Percentiles rank a stretch among this genome's conserved stretches.
These are phyloP conservation scores for Verbascum thapsus DNA, from an alignment of 257 asterid species.

Conservation along the genomic window DNA sequence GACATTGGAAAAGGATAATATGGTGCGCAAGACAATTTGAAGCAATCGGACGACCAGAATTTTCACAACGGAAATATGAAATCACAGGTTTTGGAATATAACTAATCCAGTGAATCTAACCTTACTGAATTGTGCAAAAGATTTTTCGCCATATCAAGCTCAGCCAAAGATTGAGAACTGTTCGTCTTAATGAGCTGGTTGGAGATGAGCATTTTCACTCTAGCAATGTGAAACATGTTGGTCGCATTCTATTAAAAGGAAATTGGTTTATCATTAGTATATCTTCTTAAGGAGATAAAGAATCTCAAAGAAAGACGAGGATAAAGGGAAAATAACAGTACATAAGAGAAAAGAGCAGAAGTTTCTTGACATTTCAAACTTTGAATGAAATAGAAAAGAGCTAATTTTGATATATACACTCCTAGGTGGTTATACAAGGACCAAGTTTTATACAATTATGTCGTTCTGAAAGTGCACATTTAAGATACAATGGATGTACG, in stretches of 20 bases:
- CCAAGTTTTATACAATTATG: conserved; percentile 6
- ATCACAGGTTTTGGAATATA: conserved; percentile 1
- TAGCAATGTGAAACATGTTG: conserved; percentile 69
- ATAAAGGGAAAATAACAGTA: neutral
- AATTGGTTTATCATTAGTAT: conserved; percentile 22
- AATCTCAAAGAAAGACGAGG: conserved; percentile 7
- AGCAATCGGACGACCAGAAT: conserved; percentile 21
- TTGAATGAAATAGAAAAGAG: neutral
- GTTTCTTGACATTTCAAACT: neutral
- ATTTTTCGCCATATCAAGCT: conserved; percentile 62
- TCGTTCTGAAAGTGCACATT: neutral
- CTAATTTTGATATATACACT: conserved; percentile 2
- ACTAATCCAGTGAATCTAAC: conserved; percentile 38
- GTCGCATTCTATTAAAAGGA: conserved; percentile 63
- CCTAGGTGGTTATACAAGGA: neutral
- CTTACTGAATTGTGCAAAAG: conserved; percentile 62
- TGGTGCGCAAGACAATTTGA: conserved; percentile 15
- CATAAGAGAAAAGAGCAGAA: neutral
- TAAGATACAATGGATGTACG: conserved; percentile 6
- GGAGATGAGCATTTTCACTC: conserved; percentile 60
- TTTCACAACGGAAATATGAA: conserved; percentile 14
- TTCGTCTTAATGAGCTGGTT: conserved; percentile 53
- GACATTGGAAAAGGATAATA: neutral
- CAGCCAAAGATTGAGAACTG: conserved; percentile 52
- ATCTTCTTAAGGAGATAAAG: conserved; percentile 13